A percentile compares a stretch with the other conserved stretches of the same genome.
These are phyloP conservation scores for Citeromyces siamensis DNA, from an alignment of 1,139 yeast genomes.

Conservation along the genomic window DNA sequence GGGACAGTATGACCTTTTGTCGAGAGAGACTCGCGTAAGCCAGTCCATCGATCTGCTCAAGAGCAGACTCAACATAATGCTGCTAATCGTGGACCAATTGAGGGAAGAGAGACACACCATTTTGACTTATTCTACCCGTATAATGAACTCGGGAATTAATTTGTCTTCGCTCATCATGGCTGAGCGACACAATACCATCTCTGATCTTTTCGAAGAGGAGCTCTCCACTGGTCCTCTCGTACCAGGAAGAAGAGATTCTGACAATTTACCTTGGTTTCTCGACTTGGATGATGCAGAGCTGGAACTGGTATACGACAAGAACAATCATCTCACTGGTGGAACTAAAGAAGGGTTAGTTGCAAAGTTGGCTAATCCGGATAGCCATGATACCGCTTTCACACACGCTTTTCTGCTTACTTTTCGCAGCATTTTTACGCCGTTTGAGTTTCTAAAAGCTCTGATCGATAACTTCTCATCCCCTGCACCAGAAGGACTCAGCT, in stretches of 20 bases:
- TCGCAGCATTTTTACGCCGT: slow-evolving; percentile 61
- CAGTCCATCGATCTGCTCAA: slow-evolving; percentile 32
- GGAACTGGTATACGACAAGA: slow-evolving; percentile 59
- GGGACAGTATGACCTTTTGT: neutral
- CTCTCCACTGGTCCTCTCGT: slow-evolving; percentile 15
- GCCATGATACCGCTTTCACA: slow-evolving; percentile 56
- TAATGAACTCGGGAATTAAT: slow-evolving; percentile 63
- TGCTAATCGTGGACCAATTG: slow-evolving; percentile 38
- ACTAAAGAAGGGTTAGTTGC: slow-evolving; percentile 71
- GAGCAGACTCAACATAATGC: slow-evolving; percentile 30
- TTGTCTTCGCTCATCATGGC: slow-evolving; percentile 43
- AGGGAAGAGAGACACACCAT: slow-evolving; percentile 62
- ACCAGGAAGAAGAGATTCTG: slow-evolving; percentile 5
- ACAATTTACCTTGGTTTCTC: slow-evolving; percentile 65
- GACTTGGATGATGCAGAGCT: slow-evolving; percentile 62
- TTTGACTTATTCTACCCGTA: slow-evolving; percentile 60
- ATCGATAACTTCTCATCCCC: slow-evolving; percentile 56
- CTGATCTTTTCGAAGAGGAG: slow-evolving; percentile 14
- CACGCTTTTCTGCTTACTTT: slow-evolving; percentile 65
- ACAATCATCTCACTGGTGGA: slow-evolving; percentile 78
- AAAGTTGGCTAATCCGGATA: slow-evolving; percentile 71
- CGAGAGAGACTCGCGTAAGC: slow-evolving; percentile 28
- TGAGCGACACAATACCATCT: slow-evolving; percentile 47
- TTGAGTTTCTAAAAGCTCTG: slow-evolving; percentile 49
- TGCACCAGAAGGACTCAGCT: slow-evolving; percentile 83